Evolutionary conservation across 2,329 filamentous ascomycete genomes (phyloP), one percentile per base, ranked within the genome.

Genomic region (Cladophialophora carrionii): DNA sequence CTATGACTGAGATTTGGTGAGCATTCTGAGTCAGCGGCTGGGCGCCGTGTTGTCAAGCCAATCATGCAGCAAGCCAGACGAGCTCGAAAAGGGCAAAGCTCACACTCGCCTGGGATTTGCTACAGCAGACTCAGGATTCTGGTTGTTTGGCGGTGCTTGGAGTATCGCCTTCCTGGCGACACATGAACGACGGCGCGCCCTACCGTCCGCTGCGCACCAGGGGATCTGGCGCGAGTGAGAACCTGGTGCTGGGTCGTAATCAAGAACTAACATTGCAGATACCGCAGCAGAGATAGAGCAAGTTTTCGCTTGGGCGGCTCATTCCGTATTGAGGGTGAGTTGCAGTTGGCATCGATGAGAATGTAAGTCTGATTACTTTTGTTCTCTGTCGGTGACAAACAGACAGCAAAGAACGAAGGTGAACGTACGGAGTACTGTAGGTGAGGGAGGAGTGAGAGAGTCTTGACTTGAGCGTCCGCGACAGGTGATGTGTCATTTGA

Each of bases 21-120:
- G 64, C 64, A 63, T 20, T 54, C 61, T 66, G 61, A 66, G 49
- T 66, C 64, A 66, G 64, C 64, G 31, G 54, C 64, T 53, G 52
- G 51, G 17, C 4, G 46, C 32, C 26, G 31, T n/a, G 20, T 37
- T 51, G n/a, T 9, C 48, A 26, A 22, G 24, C 61, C 64, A 63
- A 66, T 63, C 58, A 63, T 26, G 17, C 17, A 37, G 34, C n/a
- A 14, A 17, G 20, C n/a, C n/a, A 59, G 32, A 59, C n/a, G 26
- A 61, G 43, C 63, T 65, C 53, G 53, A 61, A 65, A 53, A 43
- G 54, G 63, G 58, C 57, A 61, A 61, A 32, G 51, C 57, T 37
- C 29, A 17, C 17, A 20, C 26, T 56, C 55, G 43, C 48, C 29
- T 54, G 60, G 20, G 51, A 51, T 14, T 41, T 62, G 60, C 32